phyloP scores from a whole-genome alignment of 139 green algal genomes.

The Coelastrella sp. region DNA sequence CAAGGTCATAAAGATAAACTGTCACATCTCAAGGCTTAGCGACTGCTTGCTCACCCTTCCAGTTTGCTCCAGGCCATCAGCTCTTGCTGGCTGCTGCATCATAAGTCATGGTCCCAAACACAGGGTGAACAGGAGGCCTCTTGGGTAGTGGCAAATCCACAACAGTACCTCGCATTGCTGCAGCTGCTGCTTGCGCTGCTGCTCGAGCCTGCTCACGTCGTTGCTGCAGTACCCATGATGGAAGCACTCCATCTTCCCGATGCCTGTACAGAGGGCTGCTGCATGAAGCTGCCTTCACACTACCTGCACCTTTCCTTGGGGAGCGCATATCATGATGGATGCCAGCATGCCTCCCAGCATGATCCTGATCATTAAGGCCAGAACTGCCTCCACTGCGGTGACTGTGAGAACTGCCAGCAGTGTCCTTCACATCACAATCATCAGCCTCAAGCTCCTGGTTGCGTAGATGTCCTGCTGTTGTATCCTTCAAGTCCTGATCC shows the following conservation, averaged over 20 bases:
- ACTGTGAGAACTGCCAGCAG: background rate
- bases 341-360: no score
- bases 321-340: no score
- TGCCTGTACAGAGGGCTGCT: background rate
- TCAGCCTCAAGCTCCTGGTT: background rate
- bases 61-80: no score
- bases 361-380: no score
- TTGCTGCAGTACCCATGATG: background rate
- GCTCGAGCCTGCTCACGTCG: background rate
- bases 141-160: constrained; percentile 1
- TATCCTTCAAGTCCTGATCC: background rate
- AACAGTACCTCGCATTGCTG: background rate
- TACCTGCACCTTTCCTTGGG: background rate
- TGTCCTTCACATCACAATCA: background rate
- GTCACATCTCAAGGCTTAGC: no score
- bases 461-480: background rate
- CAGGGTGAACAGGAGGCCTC: constrained; percentile 20
- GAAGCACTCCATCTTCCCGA: background rate
- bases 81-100: background rate
- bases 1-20: no score
- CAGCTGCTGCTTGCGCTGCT: constrained; percentile 18
- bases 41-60: no score
- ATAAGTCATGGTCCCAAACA: background rate
- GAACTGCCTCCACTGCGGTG: background rate
- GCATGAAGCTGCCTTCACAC: background rate